These are phyloP conservation scores for Yamadazyma paraphyllophila DNA, from an alignment of 805 yeast genomes.

Conservation along the genomic window DNA sequence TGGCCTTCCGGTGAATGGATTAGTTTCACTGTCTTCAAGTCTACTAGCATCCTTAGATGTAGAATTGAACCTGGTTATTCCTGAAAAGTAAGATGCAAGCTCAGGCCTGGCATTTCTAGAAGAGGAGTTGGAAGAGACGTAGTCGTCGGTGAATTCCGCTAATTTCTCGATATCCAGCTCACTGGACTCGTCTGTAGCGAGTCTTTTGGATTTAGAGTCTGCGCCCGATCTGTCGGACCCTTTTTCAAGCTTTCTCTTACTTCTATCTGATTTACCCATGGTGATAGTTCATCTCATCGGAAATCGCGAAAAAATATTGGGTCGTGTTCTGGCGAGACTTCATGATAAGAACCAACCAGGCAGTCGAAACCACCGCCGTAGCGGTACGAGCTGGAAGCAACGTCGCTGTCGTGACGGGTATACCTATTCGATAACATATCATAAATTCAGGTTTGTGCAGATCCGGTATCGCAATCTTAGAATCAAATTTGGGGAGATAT, in stretches of 20 bases:
- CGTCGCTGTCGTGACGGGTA: no score
- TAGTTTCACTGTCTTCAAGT: constrained; percentile 56
- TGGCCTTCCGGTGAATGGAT: constrained; percentile 75
- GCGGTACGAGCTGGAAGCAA: no score
- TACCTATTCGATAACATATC: no score
- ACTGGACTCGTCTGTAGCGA: constrained; percentile 7
- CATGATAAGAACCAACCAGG: background rate
- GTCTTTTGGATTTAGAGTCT: background rate
- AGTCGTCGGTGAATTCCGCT: constrained; percentile 1
- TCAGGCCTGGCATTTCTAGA: background rate
- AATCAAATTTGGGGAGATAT: no score
- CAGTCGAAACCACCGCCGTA: background rate
- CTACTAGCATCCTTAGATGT: constrained; percentile 60
- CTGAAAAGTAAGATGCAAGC: constrained; percentile 3
- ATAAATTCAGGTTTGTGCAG: no score
- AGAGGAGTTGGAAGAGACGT: background rate
- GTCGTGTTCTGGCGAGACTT: background rate
- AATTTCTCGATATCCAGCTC: constrained; percentile 4
- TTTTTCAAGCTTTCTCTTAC: constrained; percentile 9
- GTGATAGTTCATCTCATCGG: constrained; percentile 8
- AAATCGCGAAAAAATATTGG: constrained; percentile 4
- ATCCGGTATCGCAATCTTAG: no score
- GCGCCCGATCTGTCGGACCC: background rate
- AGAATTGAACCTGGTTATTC: constrained; percentile 56
- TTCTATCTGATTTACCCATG: constrained; percentile 10